Evolutionary conservation across 1,284 basidiomycete species (phyloP).

Genomic region (Moesziomyces globuligerus): DNA sequence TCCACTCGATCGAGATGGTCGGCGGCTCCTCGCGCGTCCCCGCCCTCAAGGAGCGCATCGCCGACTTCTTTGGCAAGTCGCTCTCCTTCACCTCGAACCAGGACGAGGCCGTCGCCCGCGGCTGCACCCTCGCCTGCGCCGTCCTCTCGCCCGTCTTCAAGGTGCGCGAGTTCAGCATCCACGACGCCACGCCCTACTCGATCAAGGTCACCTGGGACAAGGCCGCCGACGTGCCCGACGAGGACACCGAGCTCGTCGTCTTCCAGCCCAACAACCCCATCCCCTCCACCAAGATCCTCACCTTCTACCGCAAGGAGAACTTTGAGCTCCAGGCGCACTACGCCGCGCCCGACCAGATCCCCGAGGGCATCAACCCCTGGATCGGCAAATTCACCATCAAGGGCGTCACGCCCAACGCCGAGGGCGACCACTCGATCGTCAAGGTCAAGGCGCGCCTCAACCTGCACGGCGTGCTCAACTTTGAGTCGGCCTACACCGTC

Average conservation of each 20-base stretch:
- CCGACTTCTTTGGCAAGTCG: conserved; percentile 55
- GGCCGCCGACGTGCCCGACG: conserved; percentile 64
- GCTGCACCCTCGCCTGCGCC: conserved; percentile 66
- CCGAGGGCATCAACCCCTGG: conserved; percentile 63
- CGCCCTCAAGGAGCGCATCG: conserved; percentile 63
- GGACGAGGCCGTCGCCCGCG: conserved; percentile 65
- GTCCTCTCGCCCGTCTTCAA: conserved; percentile 66
- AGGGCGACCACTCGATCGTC: conserved; percentile 67
- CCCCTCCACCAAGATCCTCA: conserved; percentile 67
- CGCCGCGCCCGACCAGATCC: conserved; percentile 56
- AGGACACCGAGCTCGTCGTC: conserved; percentile 66
- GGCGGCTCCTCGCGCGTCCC: conserved; percentile 66
- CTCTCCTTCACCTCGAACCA: conserved; percentile 66
- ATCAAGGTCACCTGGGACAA: conserved; percentile 68
- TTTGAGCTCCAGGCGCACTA: conserved; percentile 65
- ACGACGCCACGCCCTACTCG: conserved; percentile 65
- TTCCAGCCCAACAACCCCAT: conserved; percentile 67
- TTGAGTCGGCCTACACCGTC: conserved; percentile 66
- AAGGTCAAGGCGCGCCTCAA: conserved; percentile 67
- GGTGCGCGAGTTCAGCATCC: conserved; percentile 65
- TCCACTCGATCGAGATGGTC: conserved; percentile 65
- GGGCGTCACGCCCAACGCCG: conserved; percentile 63
- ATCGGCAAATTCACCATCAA: conserved; percentile 65
- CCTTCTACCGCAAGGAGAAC: conserved; percentile 67
- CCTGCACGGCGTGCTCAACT: conserved; percentile 65